These are phyloP conservation scores for Exsudoporus frostii DNA, from an alignment of 768 basidiomycete species.

Conservation along the genomic window DNA sequence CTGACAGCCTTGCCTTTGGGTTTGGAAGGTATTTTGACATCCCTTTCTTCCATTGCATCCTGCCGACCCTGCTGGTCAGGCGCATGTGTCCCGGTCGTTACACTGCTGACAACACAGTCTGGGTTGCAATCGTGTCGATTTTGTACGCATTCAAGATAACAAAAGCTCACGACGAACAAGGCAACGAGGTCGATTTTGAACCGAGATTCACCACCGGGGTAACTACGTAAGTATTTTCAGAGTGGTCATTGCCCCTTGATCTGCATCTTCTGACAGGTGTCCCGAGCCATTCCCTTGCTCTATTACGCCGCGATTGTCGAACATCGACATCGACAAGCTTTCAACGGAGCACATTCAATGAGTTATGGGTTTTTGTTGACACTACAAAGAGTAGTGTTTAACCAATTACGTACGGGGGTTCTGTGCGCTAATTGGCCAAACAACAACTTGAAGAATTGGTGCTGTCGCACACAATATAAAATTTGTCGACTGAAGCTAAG, in stretches of 20 bases:
- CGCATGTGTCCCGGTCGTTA: constrained; percentile 32
- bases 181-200: constrained; percentile 23
- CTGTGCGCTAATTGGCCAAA: too few relatives aligned
- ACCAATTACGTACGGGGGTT: background rate
- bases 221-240: constrained; percentile 1
- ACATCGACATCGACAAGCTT: constrained; percentile 6
- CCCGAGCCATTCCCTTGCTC: constrained; percentile 13
- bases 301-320: background rate
- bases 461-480: too few relatives aligned
- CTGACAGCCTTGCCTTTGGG: constrained; percentile 10
- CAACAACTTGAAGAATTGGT: too few relatives aligned
- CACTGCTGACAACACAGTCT: constrained; percentile 29
- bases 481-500: too few relatives aligned
- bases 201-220: constrained; percentile 15
- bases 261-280: background rate
- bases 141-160: constrained; percentile 27
- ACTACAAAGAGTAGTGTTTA: background rate
- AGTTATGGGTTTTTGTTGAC: background rate
- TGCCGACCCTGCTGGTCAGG: constrained; percentile 5
- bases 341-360: background rate
- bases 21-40: constrained; percentile 21
- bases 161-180: constrained; percentile 22
- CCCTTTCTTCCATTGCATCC: background rate
- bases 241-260: background rate
- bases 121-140: constrained; percentile 26